Conservation (phyloP, 345 rosid species). For the Nephelium lappaceum region DNA sequence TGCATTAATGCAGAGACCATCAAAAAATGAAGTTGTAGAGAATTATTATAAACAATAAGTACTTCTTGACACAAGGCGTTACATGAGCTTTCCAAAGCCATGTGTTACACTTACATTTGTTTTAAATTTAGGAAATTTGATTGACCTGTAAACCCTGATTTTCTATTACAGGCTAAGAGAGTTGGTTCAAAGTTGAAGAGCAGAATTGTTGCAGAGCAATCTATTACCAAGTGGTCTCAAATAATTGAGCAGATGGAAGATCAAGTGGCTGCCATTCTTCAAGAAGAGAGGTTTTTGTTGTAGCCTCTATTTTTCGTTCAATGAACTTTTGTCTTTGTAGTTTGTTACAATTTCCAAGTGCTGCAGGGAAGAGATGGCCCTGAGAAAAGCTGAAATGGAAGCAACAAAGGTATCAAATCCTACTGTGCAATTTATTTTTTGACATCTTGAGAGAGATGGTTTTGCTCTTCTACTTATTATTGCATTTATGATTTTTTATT, state of each 20-base stretch:
- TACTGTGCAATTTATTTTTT: constrained; percentile 1
- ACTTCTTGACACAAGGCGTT: too few relatives aligned
- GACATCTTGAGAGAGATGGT: not conserved
- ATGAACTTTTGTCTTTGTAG: constrained; percentile 13
- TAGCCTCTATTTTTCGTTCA: not conserved
- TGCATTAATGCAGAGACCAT: too few relatives aligned
- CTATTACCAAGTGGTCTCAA: constrained; percentile 84
- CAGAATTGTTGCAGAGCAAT: constrained; percentile 81
- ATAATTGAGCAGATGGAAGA: constrained; percentile 86
- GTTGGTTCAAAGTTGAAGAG: constrained; percentile 91
- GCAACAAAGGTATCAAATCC: constrained; percentile 70
- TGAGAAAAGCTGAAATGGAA: constrained; percentile 97
- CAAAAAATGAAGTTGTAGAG: too few relatives aligned
- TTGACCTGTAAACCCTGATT: constrained; percentile 14
- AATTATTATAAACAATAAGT: too few relatives aligned
- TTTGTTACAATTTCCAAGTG: constrained; percentile 27
- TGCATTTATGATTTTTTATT: not conserved
- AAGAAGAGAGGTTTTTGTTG: constrained; percentile 77
- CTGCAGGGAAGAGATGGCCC: constrained; percentile 82
- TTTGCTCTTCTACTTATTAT: not conserved
- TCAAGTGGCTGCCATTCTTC: constrained; percentile 68
- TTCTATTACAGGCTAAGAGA: constrained; percentile 67
- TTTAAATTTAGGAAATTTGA: not conserved
- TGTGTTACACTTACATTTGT: not conserved
- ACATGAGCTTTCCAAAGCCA: too few relatives aligned